phyloP scores from a whole-genome alignment of 2,329 filamentous ascomycete genomes.

The Tolypocladium tropicale region DNA sequence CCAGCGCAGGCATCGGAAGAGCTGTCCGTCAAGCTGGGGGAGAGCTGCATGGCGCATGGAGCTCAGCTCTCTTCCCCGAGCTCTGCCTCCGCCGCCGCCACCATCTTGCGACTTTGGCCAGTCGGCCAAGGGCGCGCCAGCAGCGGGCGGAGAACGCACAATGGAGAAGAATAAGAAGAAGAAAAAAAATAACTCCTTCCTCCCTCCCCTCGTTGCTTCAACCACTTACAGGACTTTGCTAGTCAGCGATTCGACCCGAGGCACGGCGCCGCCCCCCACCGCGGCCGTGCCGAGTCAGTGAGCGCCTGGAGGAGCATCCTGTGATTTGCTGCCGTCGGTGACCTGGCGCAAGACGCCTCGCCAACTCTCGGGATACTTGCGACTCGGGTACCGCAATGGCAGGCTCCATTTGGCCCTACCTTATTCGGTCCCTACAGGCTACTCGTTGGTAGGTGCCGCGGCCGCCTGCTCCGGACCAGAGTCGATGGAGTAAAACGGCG shows the following conservation, averaged over 20 bases:
- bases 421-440: too few relatives aligned
- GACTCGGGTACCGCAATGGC: background rate
- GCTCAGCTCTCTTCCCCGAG: background rate
- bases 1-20: background rate
- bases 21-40: background rate
- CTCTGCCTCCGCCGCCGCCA: background rate
- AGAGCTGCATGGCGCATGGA: background rate
- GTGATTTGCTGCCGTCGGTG: conserved; percentile 6
- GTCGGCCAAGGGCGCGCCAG: background rate
- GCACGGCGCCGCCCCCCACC: background rate
- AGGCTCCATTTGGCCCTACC: background rate
- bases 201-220: background rate
- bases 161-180: background rate
- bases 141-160: background rate
- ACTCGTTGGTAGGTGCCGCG: background rate
- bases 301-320: background rate
- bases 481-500: background rate
- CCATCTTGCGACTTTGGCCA: background rate
- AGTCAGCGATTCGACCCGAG: background rate
- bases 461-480: background rate
- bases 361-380: conserved; percentile 1
- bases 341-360: background rate
- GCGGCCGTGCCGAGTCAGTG: conserved; percentile 7
- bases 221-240: background rate
- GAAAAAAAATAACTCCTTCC: too few relatives aligned